Evolutionary conservation across 2,329 filamentous ascomycete genomes (phyloP).

Genomic region (Neofusicoccum parvum): DNA sequence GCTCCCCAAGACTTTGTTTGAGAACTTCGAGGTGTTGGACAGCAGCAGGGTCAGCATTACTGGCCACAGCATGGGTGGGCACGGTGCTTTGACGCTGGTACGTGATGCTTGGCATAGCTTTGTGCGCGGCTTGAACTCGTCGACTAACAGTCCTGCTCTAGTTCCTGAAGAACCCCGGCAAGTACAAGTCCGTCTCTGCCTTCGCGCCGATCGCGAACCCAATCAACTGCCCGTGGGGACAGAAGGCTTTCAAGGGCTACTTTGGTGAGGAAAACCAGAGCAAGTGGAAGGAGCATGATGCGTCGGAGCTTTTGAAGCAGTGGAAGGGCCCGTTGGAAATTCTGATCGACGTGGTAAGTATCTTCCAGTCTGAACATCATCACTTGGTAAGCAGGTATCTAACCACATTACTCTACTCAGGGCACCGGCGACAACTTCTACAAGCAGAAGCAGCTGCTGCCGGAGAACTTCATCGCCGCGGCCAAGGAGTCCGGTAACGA

Average conservation of each 20-base stretch:
- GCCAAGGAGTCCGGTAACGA: slow-evolving; percentile 73
- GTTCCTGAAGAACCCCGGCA: slow-evolving; percentile 88
- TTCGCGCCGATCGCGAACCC: slow-evolving; percentile 93
- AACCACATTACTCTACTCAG: slow-evolving; percentile 46
- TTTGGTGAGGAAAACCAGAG: slow-evolving; percentile 72
- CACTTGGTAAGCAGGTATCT: background rate
- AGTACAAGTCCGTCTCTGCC: slow-evolving; percentile 85
- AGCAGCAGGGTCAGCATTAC: slow-evolving; percentile 73
- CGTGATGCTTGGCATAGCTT: background rate
- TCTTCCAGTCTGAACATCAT: background rate
- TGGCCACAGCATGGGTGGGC: slow-evolving; percentile 96
- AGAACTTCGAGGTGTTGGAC: slow-evolving; percentile 73
- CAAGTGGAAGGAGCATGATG: slow-evolving; percentile 87
- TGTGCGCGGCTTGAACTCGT: background rate
- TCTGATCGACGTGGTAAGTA: slow-evolving; percentile 81
- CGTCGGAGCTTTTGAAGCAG: slow-evolving; percentile 80
- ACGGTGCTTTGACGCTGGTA: slow-evolving; percentile 85
- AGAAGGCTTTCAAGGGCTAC: slow-evolving; percentile 94
- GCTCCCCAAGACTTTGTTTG: slow-evolving; percentile 77
- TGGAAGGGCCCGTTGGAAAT: slow-evolving; percentile 75
- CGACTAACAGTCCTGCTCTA: slow-evolving; percentile 28
- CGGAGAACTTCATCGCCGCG: slow-evolving; percentile 86
- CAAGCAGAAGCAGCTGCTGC: slow-evolving; percentile 87
- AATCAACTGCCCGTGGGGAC: slow-evolving; percentile 82
- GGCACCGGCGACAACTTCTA: slow-evolving; percentile 97